Base-by-base conservation (phyloP, 2,329 filamentous ascomycete genomes). In the Aureobasidium sp. region DNA sequence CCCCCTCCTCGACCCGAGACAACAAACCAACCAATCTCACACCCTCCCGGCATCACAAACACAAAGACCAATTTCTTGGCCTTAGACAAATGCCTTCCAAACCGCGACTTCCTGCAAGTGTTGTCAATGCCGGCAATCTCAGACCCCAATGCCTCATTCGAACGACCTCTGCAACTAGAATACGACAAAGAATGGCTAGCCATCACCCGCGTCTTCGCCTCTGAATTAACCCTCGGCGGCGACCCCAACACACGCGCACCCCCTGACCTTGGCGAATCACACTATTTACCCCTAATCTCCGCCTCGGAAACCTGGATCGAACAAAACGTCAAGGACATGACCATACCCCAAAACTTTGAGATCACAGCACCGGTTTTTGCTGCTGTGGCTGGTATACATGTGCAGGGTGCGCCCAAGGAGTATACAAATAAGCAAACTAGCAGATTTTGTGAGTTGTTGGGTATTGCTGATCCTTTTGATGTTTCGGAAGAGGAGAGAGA, bases 101-200 rank as follows among this genome's bases (percentile, higher is more conserved):
- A 87, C 20, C 85, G 88, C 15, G 84, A 91, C 64, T 97, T 93
- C 71, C 80, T 99, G 2, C 91, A 97, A 68, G 79, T 97, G 2
- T 78, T 88, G 37, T 83, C 88, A 36, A 78, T 93, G 20, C 70
- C 76, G 2, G 78, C 85, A 3, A 70, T 81, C 45, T 66, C 72
- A n/a, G 65, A 61, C 5, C 52, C 66, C 4, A 64, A 68, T 5
- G 53, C 60, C 7, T 65, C 72, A 27, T 45, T 76, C 55, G 57
- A 69, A 17, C 74, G 78, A 1, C 85, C 85, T 0, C 82, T 85
- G 67, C 79, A 77, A 12, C 80, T 97, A 0, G 78, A 86, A 52
- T 97, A 99, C 72, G 94, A 99, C 73, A 85, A 87, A 12, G 94
- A 99, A 76, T 99, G 93, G 93, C 85, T 99, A 8, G 89, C 94